Percentiles rank a stretch among this genome's conserved stretches.
Conservation (phyloP, 1,139 yeast species). For the Saccharomyces hybrid region DNA sequence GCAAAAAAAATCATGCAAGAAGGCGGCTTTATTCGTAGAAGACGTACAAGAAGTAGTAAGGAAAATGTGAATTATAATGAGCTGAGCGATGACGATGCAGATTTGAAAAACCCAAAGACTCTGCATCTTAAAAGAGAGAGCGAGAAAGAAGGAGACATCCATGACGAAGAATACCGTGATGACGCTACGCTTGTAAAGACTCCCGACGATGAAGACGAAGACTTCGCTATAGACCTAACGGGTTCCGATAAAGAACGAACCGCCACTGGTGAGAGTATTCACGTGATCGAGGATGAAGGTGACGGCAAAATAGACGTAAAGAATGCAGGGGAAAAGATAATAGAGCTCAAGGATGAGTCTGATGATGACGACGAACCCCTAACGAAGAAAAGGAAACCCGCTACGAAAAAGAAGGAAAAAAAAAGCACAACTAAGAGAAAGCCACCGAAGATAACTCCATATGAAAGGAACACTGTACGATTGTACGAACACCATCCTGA, state of each 20-base stretch:
- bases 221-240: conserved; percentile 31
- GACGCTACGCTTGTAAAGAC: conserved; percentile 2
- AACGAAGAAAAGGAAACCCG: conserved; percentile 21
- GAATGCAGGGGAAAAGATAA: neutral
- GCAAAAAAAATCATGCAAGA: conserved; percentile 15
- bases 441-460: conserved; percentile 59
- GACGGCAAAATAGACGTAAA: neutral
- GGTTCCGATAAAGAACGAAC: conserved; percentile 14
- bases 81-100: conserved; percentile 9
- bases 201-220: conserved; percentile 14
- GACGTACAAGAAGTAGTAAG: conserved; percentile 14
- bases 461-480: conserved; percentile 55
- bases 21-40: conserved; percentile 27
- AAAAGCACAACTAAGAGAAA: conserved; percentile 19
- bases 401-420: conserved; percentile 22
- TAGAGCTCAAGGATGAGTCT: conserved; percentile 5
- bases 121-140: conserved; percentile 7
- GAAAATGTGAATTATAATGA: conserved; percentile 20
- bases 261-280: conserved; percentile 6
- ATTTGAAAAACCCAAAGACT: neutral
- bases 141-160: conserved; percentile 27
- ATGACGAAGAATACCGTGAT: conserved; percentile 3
- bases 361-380: conserved; percentile 24
- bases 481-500: conserved; percentile 74
- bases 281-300: conserved; percentile 23